Base-by-base conservation (phyloP, 108 stramenopile species). In the Pseudonitzschia multiseries region DNA sequence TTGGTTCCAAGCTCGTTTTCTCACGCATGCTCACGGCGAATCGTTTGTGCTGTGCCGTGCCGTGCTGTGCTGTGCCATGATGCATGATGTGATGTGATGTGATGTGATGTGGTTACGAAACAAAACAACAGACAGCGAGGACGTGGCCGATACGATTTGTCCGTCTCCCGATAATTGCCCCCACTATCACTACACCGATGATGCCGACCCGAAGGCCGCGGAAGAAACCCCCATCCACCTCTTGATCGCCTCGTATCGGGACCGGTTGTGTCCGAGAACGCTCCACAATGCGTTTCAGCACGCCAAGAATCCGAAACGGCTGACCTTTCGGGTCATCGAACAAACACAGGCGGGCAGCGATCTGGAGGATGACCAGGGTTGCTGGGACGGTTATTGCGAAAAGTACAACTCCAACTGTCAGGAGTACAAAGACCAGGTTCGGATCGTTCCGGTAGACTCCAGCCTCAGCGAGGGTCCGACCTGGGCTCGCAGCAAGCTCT, bases 191-290 rank as follows among this genome's bases (percentile, higher is more conserved):
- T 36, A 75, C 33, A 29, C 59, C 3, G 65, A 67, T 41, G 44
- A 56, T 40, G 60, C 72, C 43, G 40, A 54, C 28, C n/a, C 52
- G 3, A 24, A n/a, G 2, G 53, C 33, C 18, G 24, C 28, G 21
- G 61, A 72, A 26, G 66, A 67, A 28, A 72, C 71, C 21, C 43
- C 72, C 1, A 74, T 82, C 36, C 81, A 82, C 60, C 26, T 82
- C 22, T 21, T 77, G 46, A 78, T 82, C 65, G 81, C 81, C 20
- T 68, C 76, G 29, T 82, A 70, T 71, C 72, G 93, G 22, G 93
- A 94, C 74, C 78, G 65, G 17, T 71, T 94, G 18, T 94, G 93
- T 80, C 80, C 90, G 8, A 67, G 82, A 48, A 93, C 93, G 20
- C 57, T 93, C 14, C 69, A 87, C 69, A 85, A 88, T 70, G 65